Evolutionary conservation across 1,139 yeast species (phyloP).

Genomic region (Geotrichum restrictum): DNA sequence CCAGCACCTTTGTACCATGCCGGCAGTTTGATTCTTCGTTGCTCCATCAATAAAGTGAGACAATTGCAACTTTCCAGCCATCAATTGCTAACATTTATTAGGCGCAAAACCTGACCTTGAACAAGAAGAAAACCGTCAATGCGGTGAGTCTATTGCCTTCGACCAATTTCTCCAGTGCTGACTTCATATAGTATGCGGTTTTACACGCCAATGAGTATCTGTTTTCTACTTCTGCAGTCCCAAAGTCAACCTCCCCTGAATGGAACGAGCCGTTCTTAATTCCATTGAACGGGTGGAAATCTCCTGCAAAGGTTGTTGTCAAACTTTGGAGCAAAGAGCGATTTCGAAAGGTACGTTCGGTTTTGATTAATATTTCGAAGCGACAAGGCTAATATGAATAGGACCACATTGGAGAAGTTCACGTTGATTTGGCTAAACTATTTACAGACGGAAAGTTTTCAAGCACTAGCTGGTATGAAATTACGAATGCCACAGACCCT

Average conservation of each 20-base stretch:
- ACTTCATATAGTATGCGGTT: constrained; percentile 28
- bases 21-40: not conserved
- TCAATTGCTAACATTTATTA: constrained; percentile 6
- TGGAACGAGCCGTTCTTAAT: constrained; percentile 39
- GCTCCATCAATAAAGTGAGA: constrained; percentile 2
- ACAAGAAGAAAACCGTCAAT: constrained; percentile 13
- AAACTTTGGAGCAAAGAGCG: constrained; percentile 41
- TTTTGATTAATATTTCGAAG: not conserved
- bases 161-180: not conserved
- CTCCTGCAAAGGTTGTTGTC: constrained; percentile 33
- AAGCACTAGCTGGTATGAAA: not conserved
- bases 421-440: constrained; percentile 34
- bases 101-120: constrained; percentile 14
- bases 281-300: constrained; percentile 29
- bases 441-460: constrained; percentile 4
- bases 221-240: constrained; percentile 37
- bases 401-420: constrained; percentile 55
- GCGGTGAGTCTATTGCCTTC: constrained; percentile 9
- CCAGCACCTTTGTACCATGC: not conserved
- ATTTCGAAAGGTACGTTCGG: constrained; percentile 27
- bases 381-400: constrained; percentile 6
- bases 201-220: constrained; percentile 33
- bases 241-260: constrained; percentile 29
- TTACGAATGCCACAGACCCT: not conserved
- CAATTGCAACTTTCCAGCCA: not conserved